Percentiles rank a stretch among this genome's conserved stretches.
Conservation (phyloP, 306 rosid genomes). For the Pachyrhizus erosus region DNA sequence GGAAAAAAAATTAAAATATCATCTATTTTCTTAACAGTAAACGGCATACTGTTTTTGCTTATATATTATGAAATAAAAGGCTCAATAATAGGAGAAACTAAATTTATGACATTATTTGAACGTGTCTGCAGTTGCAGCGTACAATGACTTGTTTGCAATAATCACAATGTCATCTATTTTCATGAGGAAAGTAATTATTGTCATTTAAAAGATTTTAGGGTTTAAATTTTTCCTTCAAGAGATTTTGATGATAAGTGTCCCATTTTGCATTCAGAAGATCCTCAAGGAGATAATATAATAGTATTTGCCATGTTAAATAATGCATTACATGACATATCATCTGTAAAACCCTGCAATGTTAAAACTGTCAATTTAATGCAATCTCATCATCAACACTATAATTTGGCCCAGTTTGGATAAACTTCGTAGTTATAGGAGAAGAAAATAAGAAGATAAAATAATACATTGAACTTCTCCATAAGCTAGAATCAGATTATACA, state of each 20-base stretch:
- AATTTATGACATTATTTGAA: background rate
- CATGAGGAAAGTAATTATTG: background rate
- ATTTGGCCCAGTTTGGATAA: background rate
- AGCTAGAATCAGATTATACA: background rate
- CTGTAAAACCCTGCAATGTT: background rate
- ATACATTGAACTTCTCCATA: background rate
- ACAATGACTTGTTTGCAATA: constrained; percentile 9
- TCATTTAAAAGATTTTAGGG: constrained; percentile 12
- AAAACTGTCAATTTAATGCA: constrained; percentile 4
- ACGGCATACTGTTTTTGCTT: background rate
- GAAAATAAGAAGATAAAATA: background rate
- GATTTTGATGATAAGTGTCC: background rate
- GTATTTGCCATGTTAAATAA: background rate
- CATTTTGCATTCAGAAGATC: constrained; percentile 18
- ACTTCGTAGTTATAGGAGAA: background rate
- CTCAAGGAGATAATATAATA: background rate
- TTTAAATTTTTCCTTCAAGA: constrained; percentile 9
- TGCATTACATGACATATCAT: background rate
- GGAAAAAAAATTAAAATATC: background rate
- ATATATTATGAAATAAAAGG: constrained; percentile 3
- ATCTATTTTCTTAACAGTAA: background rate
- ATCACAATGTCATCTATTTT: background rate
- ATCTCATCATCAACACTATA: constrained; percentile 1
- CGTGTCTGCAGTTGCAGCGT: background rate
- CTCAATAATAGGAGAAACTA: constrained; percentile 20